Evolutionary conservation across 768 basidiomycete species (phyloP).

Genomic region (Melanogaster broomeanus): DNA sequence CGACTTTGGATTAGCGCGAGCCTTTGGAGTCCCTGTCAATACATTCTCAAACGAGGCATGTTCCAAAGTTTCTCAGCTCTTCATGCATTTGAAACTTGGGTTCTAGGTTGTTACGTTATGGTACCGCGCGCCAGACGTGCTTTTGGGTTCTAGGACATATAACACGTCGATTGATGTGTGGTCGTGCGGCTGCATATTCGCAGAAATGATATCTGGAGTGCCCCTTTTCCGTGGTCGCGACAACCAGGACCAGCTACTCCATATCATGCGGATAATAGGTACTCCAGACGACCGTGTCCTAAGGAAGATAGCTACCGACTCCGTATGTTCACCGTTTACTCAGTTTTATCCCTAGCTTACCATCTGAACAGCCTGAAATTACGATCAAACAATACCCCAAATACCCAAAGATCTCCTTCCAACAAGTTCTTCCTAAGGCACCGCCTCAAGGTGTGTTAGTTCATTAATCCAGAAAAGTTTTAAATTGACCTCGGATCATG

Average conservation of each 20-base stretch:
- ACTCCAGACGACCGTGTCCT: constrained; percentile 90
- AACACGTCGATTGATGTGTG: constrained; percentile 98
- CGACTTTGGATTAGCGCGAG: constrained; percentile 96
- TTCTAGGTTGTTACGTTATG: constrained; percentile 92
- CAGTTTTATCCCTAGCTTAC: constrained; percentile 5
- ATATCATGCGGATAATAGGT: constrained; percentile 96
- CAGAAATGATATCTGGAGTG: constrained; percentile 98
- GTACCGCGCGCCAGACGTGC: constrained; percentile 98
- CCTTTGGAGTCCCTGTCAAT: constrained; percentile 98
- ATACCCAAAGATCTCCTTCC: constrained; percentile 81
- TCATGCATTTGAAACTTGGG: constrained; percentile 1
- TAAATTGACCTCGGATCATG: constrained; percentile 5
- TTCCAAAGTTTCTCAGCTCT: background rate
- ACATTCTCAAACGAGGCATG: constrained; percentile 95
- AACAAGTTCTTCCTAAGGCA: constrained; percentile 83
- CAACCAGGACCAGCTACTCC: constrained; percentile 95
- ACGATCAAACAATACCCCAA: constrained; percentile 82
- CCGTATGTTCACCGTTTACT: constrained; percentile 50
- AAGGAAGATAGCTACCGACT: constrained; percentile 86
- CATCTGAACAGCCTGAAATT: constrained; percentile 69
- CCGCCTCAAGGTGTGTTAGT: constrained; percentile 66
- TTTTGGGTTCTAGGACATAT: constrained; percentile 95
- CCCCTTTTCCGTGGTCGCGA: constrained; percentile 96
- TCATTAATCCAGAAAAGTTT: background rate
- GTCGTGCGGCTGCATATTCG: constrained; percentile 99